Evolutionary conservation across 2,329 filamentous ascomycete genomes (phyloP), one percentile per base, ranked within the genome.

Genomic region (Hymenoscyphus occultus): DNA sequence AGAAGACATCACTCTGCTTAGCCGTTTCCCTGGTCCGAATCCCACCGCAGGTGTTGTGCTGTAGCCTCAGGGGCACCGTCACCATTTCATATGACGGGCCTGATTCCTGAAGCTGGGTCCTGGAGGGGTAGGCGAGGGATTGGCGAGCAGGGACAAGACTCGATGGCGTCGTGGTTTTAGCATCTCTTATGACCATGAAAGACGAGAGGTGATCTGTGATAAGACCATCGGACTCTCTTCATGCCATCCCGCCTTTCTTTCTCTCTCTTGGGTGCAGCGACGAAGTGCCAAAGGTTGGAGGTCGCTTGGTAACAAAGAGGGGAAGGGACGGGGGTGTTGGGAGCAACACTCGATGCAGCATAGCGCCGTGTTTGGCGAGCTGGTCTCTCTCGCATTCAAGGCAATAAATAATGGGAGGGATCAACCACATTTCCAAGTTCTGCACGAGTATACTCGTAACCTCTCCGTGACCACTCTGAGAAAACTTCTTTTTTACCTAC

Each of bases 1-100:
- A 54, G 51, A 35, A 63, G 61, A 63, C 61, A 63, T 63, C 61
- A 22, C 22, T 48, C 51, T 67, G 65, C 62, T 66, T 66, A 66
- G 64, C 67, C 64, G 67, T 66, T 54, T 48, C n/a, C 48, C 19
- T 12, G 13, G 6, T 19, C 48, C 48, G 19, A 54, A 54, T 54
- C 22, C 19, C 48, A 35, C 35, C 2, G 35, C 35, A 35, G 35
- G 35, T 10, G 5, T 10, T 54, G 48, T 54, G 19, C 22, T 54
- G 48, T 22, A 54, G 48, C 48, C 48, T 54, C 48, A 54, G 48
- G 45, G 48, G 48, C 48, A 54, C 9, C 48, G 13, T 54, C 48
- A 54, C 9, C 48, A 28, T 54, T 35, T 35, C 35, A 35, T 35
- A 35, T 54, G 19, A 54, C 48, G 48, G 22, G 19, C 12, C 48